These are phyloP conservation scores for Saussurea involucrata DNA, from an alignment of 129 eudicot species.

Conservation along the genomic window DNA sequence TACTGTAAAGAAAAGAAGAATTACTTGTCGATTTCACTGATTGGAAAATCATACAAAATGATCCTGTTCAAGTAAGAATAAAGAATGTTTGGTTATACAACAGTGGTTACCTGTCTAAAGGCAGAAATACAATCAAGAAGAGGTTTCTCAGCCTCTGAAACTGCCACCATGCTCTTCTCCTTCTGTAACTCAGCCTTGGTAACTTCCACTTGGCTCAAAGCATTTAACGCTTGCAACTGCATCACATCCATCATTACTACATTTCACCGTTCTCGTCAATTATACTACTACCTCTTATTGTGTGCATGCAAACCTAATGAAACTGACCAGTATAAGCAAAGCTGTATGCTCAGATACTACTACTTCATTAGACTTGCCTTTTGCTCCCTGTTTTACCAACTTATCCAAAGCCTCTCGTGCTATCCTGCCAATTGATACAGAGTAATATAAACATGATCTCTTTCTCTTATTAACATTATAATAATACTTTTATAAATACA, in stretches of 20 bases:
- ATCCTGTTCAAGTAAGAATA: neutral
- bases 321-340: conserved; percentile 64
- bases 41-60: neutral
- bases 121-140: conserved; percentile 69
- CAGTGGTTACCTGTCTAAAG: conserved; percentile 52
- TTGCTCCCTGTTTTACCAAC: conserved; percentile 33
- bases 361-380: conserved; percentile 24
- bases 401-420: conserved; percentile 44
- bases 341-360: conserved; percentile 40
- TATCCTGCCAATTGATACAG: conserved; percentile 35
- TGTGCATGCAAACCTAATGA: neutral
- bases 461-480: neutral
- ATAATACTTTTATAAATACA: neutral
- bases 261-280: no score
- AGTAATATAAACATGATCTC: neutral
- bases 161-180: conserved; percentile 9
- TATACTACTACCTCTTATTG: neutral
- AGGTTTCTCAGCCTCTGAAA: conserved; percentile 44
- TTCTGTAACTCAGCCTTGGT: conserved; percentile 35
- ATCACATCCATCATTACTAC: conserved; percentile 11
- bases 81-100: neutral
- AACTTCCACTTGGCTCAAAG: conserved; percentile 57
- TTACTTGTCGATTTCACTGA: neutral
- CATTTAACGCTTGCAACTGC: conserved; percentile 73
- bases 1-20: conserved; percentile 45